A percentile compares a stretch with the other conserved stretches of the same genome.
Evolutionary conservation across 225 moss, liverwort and hornwort genomes (phyloP).

Genomic region (Marchantia paleacea): DNA sequence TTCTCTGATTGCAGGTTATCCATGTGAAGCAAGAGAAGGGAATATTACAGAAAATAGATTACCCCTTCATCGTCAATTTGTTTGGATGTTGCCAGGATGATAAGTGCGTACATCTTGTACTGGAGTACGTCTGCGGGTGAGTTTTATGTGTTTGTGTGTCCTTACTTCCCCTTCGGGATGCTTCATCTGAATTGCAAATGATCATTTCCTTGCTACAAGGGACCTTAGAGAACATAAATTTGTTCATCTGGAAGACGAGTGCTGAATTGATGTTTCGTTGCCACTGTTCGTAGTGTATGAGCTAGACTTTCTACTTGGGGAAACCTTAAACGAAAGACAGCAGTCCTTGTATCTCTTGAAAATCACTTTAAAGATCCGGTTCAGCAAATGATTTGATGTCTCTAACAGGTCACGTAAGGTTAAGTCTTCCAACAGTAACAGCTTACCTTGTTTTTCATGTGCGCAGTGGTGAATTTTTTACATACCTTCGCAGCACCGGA

Average conservation of each 20-base stretch:
- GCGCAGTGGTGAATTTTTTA: constrained; percentile 86
- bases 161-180: background rate
- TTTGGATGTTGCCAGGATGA: constrained; percentile 90
- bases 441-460: background rate
- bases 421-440: background rate
- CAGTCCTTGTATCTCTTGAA: background rate
- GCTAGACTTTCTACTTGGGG: background rate
- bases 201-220: background rate
- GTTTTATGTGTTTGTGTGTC: background rate
- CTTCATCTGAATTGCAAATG: background rate
- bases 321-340: background rate
- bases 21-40: constrained; percentile 98
- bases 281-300: background rate
- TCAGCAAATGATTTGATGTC: background rate
- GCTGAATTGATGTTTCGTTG: background rate
- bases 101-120: constrained; percentile 83
- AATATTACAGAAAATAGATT: constrained; percentile 77
- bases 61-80: constrained; percentile 90
- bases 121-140: constrained; percentile 96
- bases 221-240: background rate
- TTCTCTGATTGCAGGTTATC: constrained; percentile 51
- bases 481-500: constrained; percentile 91
- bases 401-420: background rate
- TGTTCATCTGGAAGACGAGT: background rate
- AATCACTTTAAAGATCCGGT: background rate